phyloP scores from a whole-genome alignment of 1,139 yeast genomes.

The Nakaseomyces kungkrabaensis region DNA sequence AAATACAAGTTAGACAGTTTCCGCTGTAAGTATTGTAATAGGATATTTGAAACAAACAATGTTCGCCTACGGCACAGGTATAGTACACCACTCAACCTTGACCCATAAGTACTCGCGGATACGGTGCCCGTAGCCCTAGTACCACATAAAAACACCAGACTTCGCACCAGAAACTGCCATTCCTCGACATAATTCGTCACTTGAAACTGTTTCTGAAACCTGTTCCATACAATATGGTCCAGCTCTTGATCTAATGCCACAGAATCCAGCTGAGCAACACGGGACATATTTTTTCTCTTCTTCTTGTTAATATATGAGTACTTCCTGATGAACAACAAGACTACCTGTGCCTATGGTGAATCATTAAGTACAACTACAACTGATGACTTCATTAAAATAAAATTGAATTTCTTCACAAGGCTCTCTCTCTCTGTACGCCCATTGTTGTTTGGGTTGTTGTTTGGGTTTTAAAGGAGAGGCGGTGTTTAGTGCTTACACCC shows the following conservation, averaged over 20 bases:
- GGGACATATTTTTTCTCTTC: slow-evolving; percentile 4
- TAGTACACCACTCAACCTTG: slow-evolving; percentile 16
- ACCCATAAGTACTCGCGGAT: slow-evolving; percentile 19
- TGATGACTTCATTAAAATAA: too few relatives aligned
- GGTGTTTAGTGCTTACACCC: too few relatives aligned
- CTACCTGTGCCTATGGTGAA: too few relatives aligned
- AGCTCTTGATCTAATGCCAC: slow-evolving; percentile 16
- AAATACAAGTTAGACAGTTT: slow-evolving; percentile 9
- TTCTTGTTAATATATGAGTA: too few relatives aligned
- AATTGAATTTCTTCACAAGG: too few relatives aligned
- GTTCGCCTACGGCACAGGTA: slow-evolving; percentile 11
- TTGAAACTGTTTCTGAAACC: slow-evolving; percentile 9
- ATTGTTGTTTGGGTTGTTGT: too few relatives aligned
- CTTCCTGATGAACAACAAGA: too few relatives aligned
- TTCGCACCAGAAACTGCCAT: slow-evolving; percentile 13
- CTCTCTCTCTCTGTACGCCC: too few relatives aligned
- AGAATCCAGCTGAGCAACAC: slow-evolving; percentile 20
- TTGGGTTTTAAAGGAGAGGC: too few relatives aligned
- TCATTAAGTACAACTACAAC: too few relatives aligned
- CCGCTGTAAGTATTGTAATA: slow-evolving; percentile 10
- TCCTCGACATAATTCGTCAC: slow-evolving; percentile 11
- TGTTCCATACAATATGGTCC: slow-evolving; percentile 10
- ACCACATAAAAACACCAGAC: slow-evolving; percentile 15
- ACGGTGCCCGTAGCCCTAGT: slow-evolving; percentile 6
- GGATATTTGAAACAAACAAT: slow-evolving; percentile 12